Evolutionary conservation across 1,284 basidiomycete genomes (phyloP).

Genomic region (Athelia psychrophila): DNA sequence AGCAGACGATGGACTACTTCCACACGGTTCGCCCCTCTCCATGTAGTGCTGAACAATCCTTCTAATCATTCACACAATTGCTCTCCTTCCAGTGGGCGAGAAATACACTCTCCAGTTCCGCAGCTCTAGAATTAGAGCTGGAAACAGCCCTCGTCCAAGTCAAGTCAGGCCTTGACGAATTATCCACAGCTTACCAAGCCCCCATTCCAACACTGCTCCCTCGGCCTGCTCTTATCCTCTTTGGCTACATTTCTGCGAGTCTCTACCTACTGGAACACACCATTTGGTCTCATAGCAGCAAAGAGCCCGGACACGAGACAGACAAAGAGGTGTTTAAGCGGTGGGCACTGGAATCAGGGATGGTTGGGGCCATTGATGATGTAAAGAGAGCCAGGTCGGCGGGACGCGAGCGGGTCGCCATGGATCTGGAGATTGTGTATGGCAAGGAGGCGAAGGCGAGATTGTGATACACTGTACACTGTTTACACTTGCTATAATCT

Average conservation of each 20-base stretch:
- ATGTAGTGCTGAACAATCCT: constrained; percentile 2
- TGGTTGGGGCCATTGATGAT: constrained; percentile 37
- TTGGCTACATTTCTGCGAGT: constrained; percentile 49
- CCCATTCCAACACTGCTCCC: constrained; percentile 45
- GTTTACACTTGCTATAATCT: neutral
- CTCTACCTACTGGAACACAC: constrained; percentile 65
- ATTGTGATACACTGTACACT: neutral
- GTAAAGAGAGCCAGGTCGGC: constrained; percentile 31
- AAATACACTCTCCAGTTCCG: constrained; percentile 38
- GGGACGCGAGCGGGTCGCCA: constrained; percentile 24
- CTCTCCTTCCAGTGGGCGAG: constrained; percentile 48
- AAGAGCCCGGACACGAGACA: constrained; percentile 27
- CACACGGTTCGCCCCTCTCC: constrained; percentile 23
- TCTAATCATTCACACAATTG: neutral
- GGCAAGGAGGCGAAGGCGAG: constrained; percentile 11
- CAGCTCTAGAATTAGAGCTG: constrained; percentile 27
- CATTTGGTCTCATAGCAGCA: constrained; percentile 45
- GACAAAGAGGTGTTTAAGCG: constrained; percentile 54
- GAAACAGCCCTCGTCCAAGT: constrained; percentile 28
- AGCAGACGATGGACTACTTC: constrained; percentile 32
- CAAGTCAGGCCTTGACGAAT: constrained; percentile 31
- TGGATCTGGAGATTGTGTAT: constrained; percentile 34
- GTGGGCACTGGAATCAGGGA: constrained; percentile 56
- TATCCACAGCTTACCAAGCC: constrained; percentile 32
- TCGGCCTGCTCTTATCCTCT: constrained; percentile 54